Evolutionary conservation across 2,329 filamentous ascomycete species (phyloP), one percentile per base, ranked within the genome.

Genomic region (Sporothrix mexicana): DNA sequence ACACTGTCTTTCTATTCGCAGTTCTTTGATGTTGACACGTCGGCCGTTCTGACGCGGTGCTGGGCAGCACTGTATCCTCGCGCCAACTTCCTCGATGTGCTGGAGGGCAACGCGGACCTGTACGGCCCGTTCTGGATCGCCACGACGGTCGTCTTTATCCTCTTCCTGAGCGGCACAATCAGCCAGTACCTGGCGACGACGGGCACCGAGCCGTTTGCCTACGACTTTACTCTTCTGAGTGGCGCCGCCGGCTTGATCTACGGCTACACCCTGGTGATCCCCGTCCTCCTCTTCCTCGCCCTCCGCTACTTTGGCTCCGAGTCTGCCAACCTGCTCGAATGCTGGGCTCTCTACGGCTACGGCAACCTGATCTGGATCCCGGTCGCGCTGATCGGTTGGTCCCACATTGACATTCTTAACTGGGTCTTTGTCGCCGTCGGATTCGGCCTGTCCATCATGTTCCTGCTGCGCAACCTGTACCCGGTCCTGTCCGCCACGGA

Each of bases 91-190:
- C 91, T 99, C 75, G 96, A 99, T 80, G 94, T 98, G 49, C 88
- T 99, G 41, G 96, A 99, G 80, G 96, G 96, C 23, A 98, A 98
- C 81, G 93, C 96, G 0, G 96, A 99, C 80, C 85, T 99, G 47
- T 99, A 99, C 85, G 95, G 95, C 0, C 96, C 96, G 0, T 94
- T 98, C 80, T 99, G 96, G 96, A 98, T 99, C 83, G 96, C 96
- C 10, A 98, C 96, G 0, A 98, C 96, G 0, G 96, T 99, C 10
- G 92, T 99, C 13, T 88, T 99, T 75, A 98, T 99, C 74, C 84
- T 99, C 45, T 99, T 99, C 83, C 82, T 99, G 61, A 96, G 95
- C 0, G 96, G 96, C 13, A 98, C 96, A 0, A 97, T 99, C 76
- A 97, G 92, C 80, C 92, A 96, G 82, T 98, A 97, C 82, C 84